Base-by-base conservation (phyloP, 176 grass and related monocot species). In the Hordeum marinum region DNA sequence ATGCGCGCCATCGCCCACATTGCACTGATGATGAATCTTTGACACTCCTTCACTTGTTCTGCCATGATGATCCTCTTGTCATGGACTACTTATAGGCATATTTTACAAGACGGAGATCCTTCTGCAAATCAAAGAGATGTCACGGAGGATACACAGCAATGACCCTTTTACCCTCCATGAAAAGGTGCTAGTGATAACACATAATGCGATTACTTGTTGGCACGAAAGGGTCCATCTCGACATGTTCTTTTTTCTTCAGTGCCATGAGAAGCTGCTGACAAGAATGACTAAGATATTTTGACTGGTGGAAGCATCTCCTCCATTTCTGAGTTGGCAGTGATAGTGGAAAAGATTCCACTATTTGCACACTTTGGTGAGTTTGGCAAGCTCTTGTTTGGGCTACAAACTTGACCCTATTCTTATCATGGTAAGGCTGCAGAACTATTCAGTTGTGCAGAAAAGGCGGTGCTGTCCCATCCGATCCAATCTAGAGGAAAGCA, bases 1-100 rank as follows among this genome's bases (percentile, higher is more conserved):
- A 79, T 37, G 21, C 21, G 24, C 14, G 72, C 81, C 80, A 88
- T 48, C 20, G 54, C 70, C 86, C 48, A 69, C 82, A 77, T 86
- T 59, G 31, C 4, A 67, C 21, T 79, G 17, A 32, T 63, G 17
- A 32, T 69, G 17, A 68, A 39, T 11, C 41, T 61, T 69, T 60
- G 8, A 59, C 29, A 73, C 39, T 2, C 18, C 55, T 55, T 79
- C 34, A 63, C 64, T 66, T 88, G 9, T 37, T 4, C 72, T 55
- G 73, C 18, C 34, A 18, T 64, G 40, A n/a, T 35, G 78, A 65
- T 64, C 41, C 72, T 36, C 72, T 64, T n/a, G 83, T 20, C 25
- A 65, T 78, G 63, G 71, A 70, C 83, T 90, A 86, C 81, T 86
- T 90, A 83, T 90, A 90, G 83, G 36, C 59, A 75, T 64, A 78